Base-by-base conservation (phyloP, 75 land plant genomes). In the Picea sitchensis region DNA sequence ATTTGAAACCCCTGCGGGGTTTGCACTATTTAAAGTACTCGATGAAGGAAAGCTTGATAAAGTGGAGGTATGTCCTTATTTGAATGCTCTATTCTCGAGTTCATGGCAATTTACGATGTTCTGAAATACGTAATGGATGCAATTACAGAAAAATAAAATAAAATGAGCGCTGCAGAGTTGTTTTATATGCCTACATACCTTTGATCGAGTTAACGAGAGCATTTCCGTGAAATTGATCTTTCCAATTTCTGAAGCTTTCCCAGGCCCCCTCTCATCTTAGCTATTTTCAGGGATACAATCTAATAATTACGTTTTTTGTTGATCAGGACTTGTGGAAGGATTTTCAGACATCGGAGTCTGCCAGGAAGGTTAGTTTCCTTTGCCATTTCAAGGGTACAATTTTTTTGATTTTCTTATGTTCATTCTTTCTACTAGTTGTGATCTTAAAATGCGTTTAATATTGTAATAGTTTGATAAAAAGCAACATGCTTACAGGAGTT, bases 1-100 rank as follows among this genome's bases (percentile, higher is more conserved):
- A 81, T 92, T 94, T 65, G 96, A 94, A 67, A 94, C 96, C 41
- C 93, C 96, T 58, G 95, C 95, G 59, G 96, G 96, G 58, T 94
- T 94, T 79, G 96, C 95, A 80, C 90, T 94, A 21, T 94, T 94
- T 75, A 92, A 94, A 81, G 89, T 92, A 3, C 77, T 92, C 62
- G 85, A 92, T 83, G 96, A 94, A 78, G 89, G 89, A 54, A 94
- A 94, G 83, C 98, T 96, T 32, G 77, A 83, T n/a, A 87, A 89
- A 83, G 86, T 92, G 26, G 99, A 96, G 92, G 98, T 96, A 79
- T 32, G 26, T 5, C n/a, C 21, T 56, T 61, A 77, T 80, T n/a
- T 80, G 12, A 11, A 41, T 44, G 14, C n/a, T 44, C n/a, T 38
- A 44, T 47, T 71, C 26, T 44, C 12, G 0, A 20, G 54, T 57